Percentiles rank a stretch among this genome's conserved stretches.
Evolutionary conservation across 2,329 filamentous ascomycete genomes (phyloP).

Genomic region (Exserohilum turcica): DNA sequence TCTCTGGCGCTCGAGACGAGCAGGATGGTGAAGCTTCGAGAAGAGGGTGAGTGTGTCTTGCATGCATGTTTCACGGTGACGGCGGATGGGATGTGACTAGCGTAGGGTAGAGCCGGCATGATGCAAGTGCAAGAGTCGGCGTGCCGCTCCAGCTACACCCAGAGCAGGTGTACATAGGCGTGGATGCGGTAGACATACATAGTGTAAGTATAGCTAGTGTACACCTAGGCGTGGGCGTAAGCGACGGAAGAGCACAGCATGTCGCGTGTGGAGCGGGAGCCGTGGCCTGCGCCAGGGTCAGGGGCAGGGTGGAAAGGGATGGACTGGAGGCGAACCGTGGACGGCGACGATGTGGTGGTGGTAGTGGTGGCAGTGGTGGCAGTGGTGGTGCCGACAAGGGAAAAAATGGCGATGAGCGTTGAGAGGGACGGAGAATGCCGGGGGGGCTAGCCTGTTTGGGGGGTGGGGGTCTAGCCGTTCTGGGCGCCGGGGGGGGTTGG

Average conservation of each 20-base stretch:
- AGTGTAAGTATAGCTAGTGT: too few species aligned
- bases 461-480: not conserved
- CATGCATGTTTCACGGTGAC: too few species aligned
- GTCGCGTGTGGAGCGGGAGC: not conserved
- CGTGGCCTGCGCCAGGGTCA: not conserved
- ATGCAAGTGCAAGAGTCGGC: too few species aligned
- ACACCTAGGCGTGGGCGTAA: too few species aligned
- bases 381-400: not conserved
- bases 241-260: too few species aligned
- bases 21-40: not conserved
- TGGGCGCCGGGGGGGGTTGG: not conserved
- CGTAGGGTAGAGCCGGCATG: too few species aligned
- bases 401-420: not conserved
- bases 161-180: not conserved
- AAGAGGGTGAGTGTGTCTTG: too few species aligned
- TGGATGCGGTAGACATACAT: too few species aligned
- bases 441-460: not conserved
- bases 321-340: not conserved
- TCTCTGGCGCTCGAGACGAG: not conserved
- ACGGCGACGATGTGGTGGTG: not conserved
- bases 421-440: not conserved
- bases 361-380: not conserved
- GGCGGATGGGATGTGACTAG: too few species aligned
- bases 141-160: too few species aligned
- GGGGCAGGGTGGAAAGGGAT: not conserved